Conservation (phyloP, 306 rosid genomes). For the Citrullus amarus region DNA sequence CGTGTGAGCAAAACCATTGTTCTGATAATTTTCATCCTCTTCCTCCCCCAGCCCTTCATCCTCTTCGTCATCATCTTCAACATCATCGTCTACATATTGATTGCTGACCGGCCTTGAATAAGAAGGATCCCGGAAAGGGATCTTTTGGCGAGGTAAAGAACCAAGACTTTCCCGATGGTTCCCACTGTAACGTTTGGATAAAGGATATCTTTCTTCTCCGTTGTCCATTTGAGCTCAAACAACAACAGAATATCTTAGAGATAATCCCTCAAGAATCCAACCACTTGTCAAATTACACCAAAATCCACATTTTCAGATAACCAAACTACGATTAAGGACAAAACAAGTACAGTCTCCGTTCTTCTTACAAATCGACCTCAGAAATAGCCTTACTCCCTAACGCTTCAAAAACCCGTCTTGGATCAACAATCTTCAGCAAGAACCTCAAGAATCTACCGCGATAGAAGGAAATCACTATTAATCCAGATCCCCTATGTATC, state of each 20-base stretch:
- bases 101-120: conserved; percentile 25
- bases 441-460: not conserved
- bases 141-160: not conserved
- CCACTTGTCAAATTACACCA: not conserved
- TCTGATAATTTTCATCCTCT: conserved; percentile 38
- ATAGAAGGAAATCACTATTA: no score
- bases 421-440: not conserved
- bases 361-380: not conserved
- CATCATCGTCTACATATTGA: conserved; percentile 30
- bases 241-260: not conserved
- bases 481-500: not conserved
- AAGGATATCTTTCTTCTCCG: conserved; percentile 37
- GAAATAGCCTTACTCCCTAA: not conserved
- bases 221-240: conserved; percentile 39
- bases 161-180: not conserved
- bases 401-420: not conserved
- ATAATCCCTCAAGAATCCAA: not conserved
- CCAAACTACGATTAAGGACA: not conserved
- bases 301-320: not conserved
- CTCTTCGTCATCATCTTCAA: conserved; percentile 34
- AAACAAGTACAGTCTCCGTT: not conserved
- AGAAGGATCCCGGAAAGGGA: conserved; percentile 24
- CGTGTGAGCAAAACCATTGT: conserved; percentile 22
- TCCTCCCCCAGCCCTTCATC: conserved; percentile 29
- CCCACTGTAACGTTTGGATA: not conserved